Evolutionary conservation across 164 flowering plant species (phyloP).

Genomic region (Euptelea pleiosperma): DNA sequence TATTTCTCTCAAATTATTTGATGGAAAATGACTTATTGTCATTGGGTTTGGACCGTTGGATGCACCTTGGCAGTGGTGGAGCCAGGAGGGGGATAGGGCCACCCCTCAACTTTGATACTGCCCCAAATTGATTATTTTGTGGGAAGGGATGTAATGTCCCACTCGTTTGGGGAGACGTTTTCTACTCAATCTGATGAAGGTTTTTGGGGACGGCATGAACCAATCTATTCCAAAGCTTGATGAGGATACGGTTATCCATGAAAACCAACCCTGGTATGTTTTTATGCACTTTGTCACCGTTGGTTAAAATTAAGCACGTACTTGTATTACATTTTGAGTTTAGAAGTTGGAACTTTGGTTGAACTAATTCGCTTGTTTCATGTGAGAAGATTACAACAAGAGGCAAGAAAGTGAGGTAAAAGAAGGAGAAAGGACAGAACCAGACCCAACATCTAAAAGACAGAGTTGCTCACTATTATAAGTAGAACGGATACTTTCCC

Average conservation of each 20-base stretch:
- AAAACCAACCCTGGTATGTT: constrained; percentile 43
- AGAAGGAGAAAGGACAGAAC: constrained; percentile 50
- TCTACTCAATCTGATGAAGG: constrained; percentile 85
- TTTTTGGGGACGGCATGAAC: constrained; percentile 74
- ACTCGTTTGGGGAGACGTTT: constrained; percentile 79
- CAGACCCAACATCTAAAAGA: no score
- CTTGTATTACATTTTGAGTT: background rate
- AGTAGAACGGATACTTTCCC: no score
- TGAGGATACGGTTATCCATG: constrained; percentile 22
- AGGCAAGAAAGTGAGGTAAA: constrained; percentile 55
- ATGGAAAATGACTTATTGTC: no score
- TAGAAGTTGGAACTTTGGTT: no score
- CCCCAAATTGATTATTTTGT: no score
- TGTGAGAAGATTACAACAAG: constrained; percentile 39
- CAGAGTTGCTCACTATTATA: no score
- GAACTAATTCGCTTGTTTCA: background rate
- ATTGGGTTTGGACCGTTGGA: no score
- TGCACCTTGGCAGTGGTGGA: no score
- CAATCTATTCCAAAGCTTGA: constrained; percentile 23
- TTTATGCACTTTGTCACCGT: background rate
- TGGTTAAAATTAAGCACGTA: no score
- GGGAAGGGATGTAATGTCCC: constrained; percentile 58
- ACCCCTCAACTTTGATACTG: no score
- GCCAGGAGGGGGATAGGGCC: no score
- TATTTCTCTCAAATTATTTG: no score